Evolutionary conservation across 768 basidiomycete species (phyloP), one percentile per base, ranked within the genome.

Genomic region (Leccinum broughii): DNA sequence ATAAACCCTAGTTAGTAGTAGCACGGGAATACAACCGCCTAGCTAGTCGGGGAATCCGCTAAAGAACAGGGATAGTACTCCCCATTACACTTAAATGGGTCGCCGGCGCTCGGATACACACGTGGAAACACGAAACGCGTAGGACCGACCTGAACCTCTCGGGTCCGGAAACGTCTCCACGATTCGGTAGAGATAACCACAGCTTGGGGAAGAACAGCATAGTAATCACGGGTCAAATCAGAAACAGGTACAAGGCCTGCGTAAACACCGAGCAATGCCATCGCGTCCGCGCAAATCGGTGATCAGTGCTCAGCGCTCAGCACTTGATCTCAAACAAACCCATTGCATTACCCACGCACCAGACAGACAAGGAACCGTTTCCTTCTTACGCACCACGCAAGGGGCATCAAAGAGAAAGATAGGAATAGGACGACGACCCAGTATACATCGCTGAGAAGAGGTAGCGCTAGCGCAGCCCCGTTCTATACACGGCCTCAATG

Each of bases 401-500:
- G 10, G 4, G 11, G 24, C 24, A 17, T 24, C 24, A 50, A 50
- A 44, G 44, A 13, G 44, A 59, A 8, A 22, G 37, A 14, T 46
- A n/a, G 15, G 41, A 15, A n/a, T 22, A 34, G 30, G 11, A 35
- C 3, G 51, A 53, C 11, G 22, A 57, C 51, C 30, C 59, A 50
- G 26, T 57, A 59, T 61, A 71, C 62, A 69, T 54, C 20, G 46
- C 22, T 13, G 17, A 46, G 37, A 51, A n/a, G 37, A 39, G 11
- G 58, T 28, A 48, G 28, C 10, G 32, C 14, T 26, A 49, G 44
- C 15, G 28, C 22, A 53, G 34, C 34, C 41, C 39, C 44, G 26
- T 60, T 71, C 69, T 64, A 68, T 58, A 32, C 39, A 20, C 50
- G 24, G 54, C 44, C 30, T 77, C 64, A 82, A 62, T 81, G 79